Evolutionary conservation across 768 basidiomycete species (phyloP).

Genomic region (Trametes punicea): DNA sequence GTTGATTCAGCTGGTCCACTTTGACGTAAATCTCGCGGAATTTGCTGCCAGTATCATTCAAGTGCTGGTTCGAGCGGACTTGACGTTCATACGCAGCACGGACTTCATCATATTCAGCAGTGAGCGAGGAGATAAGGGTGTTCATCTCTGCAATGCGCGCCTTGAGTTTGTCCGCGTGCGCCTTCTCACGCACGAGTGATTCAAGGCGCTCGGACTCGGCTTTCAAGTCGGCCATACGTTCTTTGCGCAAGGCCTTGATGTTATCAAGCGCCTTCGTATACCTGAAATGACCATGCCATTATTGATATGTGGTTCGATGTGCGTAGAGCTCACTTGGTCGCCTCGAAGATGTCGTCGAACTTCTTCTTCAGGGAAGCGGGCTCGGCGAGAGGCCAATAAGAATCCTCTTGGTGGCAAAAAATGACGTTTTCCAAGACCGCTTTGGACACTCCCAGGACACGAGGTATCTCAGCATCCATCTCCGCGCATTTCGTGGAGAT

Average conservation of each 20-base stretch:
- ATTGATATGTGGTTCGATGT: neutral
- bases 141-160: slow-evolving; percentile 60
- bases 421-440: slow-evolving; percentile 99
- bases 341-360: slow-evolving; percentile 99
- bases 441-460: slow-evolving; percentile 91
- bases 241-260: slow-evolving; percentile 88
- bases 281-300: slow-evolving; percentile 37
- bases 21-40: slow-evolving; percentile 83
- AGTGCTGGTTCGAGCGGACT: slow-evolving; percentile 67
- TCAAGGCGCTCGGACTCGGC: slow-evolving; percentile 86
- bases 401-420: slow-evolving; percentile 99
- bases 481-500: slow-evolving; percentile 98
- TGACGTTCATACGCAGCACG: slow-evolving; percentile 62
- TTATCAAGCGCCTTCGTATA: slow-evolving; percentile 96
- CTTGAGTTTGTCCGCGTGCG: slow-evolving; percentile 81
- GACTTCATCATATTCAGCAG: slow-evolving; percentile 69
- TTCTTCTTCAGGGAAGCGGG: slow-evolving; percentile 94
- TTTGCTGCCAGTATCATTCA: slow-evolving; percentile 78
- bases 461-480: slow-evolving; percentile 92
- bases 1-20: slow-evolving; percentile 59
- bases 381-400: slow-evolving; percentile 95
- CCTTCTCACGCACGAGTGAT: slow-evolving; percentile 75
- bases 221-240: slow-evolving; percentile 86
- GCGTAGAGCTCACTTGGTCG: slow-evolving; percentile 66
- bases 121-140: slow-evolving; percentile 60